Conservation (phyloP, 148 eudicot species). For the Rheum nobile region DNA sequence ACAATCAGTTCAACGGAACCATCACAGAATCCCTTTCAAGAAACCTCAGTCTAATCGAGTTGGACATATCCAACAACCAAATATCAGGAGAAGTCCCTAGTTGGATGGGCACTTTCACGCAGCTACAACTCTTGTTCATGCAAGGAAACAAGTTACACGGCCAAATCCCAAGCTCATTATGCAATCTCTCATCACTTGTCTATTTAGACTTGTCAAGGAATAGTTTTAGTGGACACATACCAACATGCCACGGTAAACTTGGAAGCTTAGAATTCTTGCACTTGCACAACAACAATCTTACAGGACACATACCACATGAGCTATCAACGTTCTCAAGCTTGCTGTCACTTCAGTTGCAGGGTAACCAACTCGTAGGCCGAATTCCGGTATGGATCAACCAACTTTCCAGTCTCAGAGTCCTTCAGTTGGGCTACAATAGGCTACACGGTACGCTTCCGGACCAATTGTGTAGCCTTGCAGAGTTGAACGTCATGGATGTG, state of each 20-base stretch:
- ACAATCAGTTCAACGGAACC: neutral
- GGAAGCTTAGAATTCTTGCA: neutral
- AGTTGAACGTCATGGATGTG: slow-evolving; percentile 7
- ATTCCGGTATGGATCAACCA: neutral
- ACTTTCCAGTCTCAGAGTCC: neutral
- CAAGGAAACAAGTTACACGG: neutral
- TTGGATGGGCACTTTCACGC: neutral
- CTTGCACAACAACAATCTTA: neutral
- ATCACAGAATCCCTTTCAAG: neutral
- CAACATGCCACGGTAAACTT: neutral
- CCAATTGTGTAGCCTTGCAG: neutral
- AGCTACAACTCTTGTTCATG: neutral
- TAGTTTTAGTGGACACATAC: neutral
- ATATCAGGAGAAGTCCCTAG: neutral
- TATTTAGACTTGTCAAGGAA: neutral
- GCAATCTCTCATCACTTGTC: neutral
- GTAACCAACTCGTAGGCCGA: neutral
- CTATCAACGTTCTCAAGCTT: neutral
- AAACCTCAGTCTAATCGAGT: neutral
- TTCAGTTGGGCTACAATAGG: neutral
- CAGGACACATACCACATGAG: neutral
- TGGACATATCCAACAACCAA: neutral
- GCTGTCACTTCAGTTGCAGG: neutral
- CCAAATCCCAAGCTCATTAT: neutral
- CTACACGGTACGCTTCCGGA: slow-evolving; percentile 2